Conservation (phyloP, 305 asterid species). For the Rubia peregrina region DNA sequence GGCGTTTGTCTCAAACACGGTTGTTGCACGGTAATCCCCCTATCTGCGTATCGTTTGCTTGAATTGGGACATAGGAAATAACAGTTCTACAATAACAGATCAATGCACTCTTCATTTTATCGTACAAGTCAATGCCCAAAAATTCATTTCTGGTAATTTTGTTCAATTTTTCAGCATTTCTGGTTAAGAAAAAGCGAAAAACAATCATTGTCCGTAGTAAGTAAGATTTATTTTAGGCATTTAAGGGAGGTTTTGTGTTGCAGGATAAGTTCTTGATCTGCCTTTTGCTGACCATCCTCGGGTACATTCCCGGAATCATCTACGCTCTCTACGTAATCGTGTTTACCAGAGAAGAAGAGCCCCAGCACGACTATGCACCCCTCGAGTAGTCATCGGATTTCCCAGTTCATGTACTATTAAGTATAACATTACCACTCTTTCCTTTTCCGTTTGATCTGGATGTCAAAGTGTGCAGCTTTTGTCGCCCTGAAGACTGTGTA, state of each 20-base stretch:
- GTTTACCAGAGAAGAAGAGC: slow-evolving; percentile 42
- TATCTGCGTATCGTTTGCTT: no score
- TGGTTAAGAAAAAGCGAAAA: no score
- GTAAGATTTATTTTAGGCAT: no score
- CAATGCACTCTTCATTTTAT: no score
- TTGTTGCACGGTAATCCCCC: slow-evolving; percentile 51
- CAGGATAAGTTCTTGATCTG: slow-evolving; percentile 76
- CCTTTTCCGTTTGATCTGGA: not conserved
- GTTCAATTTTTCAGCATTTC: no score
- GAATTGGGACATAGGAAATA: no score
- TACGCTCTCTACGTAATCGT: slow-evolving; percentile 75
- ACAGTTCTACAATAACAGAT: no score
- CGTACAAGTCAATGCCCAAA: no score
- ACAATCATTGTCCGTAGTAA: no score
- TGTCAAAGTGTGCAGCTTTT: not conserved
- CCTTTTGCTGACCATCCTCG: slow-evolving; percentile 64
- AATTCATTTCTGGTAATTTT: no score
- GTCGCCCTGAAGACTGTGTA: not conserved
- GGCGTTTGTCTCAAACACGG: slow-evolving; percentile 83
- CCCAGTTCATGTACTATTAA: not conserved
- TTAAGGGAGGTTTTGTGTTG: not conserved
- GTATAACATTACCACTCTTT: not conserved
- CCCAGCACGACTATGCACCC: slow-evolving; percentile 34
- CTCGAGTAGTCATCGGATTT: slow-evolving; percentile 34
- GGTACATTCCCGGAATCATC: slow-evolving; percentile 77